Evolutionary conservation across 371 early-diverging fungal genomes (phyloP), one percentile per base, ranked within the genome.

Genomic region (Syncephalastrum sp.): DNA sequence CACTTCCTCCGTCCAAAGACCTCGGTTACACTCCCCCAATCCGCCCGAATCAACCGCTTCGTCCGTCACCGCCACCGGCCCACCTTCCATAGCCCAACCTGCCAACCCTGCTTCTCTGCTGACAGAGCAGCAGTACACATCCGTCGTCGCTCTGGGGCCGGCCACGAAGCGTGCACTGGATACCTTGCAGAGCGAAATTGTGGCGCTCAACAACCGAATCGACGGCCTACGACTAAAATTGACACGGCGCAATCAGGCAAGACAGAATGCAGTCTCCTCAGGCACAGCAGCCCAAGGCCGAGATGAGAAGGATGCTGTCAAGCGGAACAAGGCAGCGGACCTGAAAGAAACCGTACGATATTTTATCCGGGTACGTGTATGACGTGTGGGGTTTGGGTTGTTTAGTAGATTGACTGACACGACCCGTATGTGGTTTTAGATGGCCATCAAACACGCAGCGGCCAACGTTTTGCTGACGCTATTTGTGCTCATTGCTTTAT

Each of bases 111-210:
- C 38, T 10, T 33, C 38, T 33, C 38, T 33, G 38, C 10, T 44
- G 23, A 23, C 47, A 2, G 61, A 65, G 12, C 46, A 49, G 6
- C 50, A 52, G 17, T 63, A 63, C 17, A 54, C 53, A 44, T 65
- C 68, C 7, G 56, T 68, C 5, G 60, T 72, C 1, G 61, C 75
- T 19, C 52, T 78, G 17, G 75, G 69, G 0, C 78, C 75, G 13
- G 71, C 74, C 5, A 72, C 76, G 13, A 79, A 77, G 51, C 65
- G 68, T 25, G 79, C 77, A 0, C 49, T 82, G 12, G 82, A 82
- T 56, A 62, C 68, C 2, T 47, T 79, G 16, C 82, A 82, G 52
- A 60, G 69, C 6, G 78, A 82, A 59, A 60, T 82, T 5, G 60
- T 75, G 25, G 69, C 76, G 6, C 49, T 82, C 12, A 79, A 79